phyloP scores from a whole-genome alignment of 1,139 yeast species.

The Geotrichum fermentans region DNA sequence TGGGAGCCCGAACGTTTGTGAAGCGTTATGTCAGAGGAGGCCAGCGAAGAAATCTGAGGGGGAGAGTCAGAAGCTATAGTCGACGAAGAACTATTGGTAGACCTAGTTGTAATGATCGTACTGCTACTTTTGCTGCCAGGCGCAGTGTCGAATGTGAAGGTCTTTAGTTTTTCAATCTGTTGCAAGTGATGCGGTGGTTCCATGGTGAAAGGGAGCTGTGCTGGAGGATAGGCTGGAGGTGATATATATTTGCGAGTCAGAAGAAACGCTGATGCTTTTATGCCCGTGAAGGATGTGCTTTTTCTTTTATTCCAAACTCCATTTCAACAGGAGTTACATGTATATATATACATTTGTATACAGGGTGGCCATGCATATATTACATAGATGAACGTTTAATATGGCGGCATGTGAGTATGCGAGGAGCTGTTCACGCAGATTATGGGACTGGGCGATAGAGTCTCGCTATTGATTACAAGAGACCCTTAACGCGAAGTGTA shows the following conservation, averaged over 20 bases:
- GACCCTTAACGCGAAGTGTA: too few relatives aligned
- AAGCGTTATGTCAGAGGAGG: background rate
- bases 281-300: background rate
- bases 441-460: background rate
- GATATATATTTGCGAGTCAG: background rate
- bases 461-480: too few relatives aligned
- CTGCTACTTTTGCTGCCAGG: too few relatives aligned
- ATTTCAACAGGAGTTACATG: too few relatives aligned
- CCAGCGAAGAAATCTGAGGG: background rate
- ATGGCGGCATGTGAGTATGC: background rate
- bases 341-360: background rate
- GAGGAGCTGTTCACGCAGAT: background rate
- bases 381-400: background rate
- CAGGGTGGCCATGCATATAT: background rate
- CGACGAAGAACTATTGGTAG: too few relatives aligned
- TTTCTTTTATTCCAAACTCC: too few relatives aligned
- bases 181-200: too few relatives aligned
- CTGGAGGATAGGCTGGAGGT: background rate
- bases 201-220: background rate
- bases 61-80: background rate
- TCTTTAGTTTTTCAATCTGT: slow-evolving; percentile 3
- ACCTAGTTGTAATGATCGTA: too few relatives aligned
- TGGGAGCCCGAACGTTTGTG: slow-evolving; percentile 1
- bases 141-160: slow-evolving; percentile 1
- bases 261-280: background rate